phyloP scores from a whole-genome alignment of 2,329 filamentous ascomycete genomes.

The Hypoxylon sp. region DNA sequence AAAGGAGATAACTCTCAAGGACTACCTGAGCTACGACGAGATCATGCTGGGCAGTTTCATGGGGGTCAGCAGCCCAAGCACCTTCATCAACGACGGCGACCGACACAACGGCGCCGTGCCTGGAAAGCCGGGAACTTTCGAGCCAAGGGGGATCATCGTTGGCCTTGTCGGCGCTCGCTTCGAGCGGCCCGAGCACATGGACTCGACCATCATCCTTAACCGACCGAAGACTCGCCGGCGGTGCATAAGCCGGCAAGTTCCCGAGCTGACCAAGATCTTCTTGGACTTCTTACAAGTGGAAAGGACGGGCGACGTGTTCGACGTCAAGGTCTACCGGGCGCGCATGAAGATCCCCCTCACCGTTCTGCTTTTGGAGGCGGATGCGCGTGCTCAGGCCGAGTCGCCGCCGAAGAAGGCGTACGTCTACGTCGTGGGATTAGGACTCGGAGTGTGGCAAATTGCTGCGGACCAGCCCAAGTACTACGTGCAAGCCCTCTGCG shows the following conservation, averaged over 20 bases:
- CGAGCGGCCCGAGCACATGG: conserved; percentile 44
- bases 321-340: conserved; percentile 38
- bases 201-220: conserved; percentile 32
- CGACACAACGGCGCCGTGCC: conserved; percentile 35
- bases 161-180: conserved; percentile 47
- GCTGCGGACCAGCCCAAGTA: conserved; percentile 20
- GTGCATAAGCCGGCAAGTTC: conserved; percentile 27
- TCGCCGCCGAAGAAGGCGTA: conserved; percentile 37
- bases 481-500: conserved; percentile 37
- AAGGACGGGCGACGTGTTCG: conserved; percentile 21
- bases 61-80: conserved; percentile 44
- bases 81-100: conserved; percentile 44
- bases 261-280: conserved; percentile 36
- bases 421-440: conserved; percentile 46
- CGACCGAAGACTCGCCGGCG: not conserved
- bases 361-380: conserved; percentile 44
- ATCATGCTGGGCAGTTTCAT: conserved; percentile 47
- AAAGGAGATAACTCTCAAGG: conserved; percentile 33
- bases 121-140: conserved; percentile 30
- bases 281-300: conserved; percentile 35
- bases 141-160: conserved; percentile 43
- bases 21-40: conserved; percentile 48
- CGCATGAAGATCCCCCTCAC: conserved; percentile 41
- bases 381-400: conserved; percentile 35
- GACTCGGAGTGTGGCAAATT: conserved; percentile 43